Evolutionary conservation across 2,329 filamentous ascomycete species (phyloP).

Genomic region (Hawksworthiomyces lignivorus): DNA sequence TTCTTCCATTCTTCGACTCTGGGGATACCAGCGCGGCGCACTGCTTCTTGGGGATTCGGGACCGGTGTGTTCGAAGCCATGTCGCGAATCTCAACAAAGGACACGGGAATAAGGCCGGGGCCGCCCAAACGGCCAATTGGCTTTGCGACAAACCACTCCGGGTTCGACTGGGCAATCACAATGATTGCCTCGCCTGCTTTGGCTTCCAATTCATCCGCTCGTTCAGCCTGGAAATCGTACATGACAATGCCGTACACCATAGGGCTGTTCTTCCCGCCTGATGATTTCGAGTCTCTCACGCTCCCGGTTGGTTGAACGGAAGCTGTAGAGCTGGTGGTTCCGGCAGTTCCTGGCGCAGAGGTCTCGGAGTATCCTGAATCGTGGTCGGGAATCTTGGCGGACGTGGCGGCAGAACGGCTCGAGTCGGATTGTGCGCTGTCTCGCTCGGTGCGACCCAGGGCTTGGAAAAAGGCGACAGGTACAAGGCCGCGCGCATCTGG

Average conservation of each 20-base stretch:
- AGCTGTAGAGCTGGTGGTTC: conserved; percentile 14
- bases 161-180: conserved; percentile 95
- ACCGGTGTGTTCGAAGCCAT: conserved; percentile 83
- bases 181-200: conserved; percentile 96
- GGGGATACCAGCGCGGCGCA: conserved; percentile 81
- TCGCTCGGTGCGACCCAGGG: conserved; percentile 82
- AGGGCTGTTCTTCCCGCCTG: conserved; percentile 53
- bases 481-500: conserved; percentile 85
- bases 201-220: conserved; percentile 92
- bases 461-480: conserved; percentile 88
- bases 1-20: conserved; percentile 99
- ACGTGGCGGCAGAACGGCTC: conserved; percentile 36
- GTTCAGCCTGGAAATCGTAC: conserved; percentile 92
- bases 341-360: conserved; percentile 17
- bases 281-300: conserved; percentile 42
- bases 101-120: conserved; percentile 89
- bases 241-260: conserved; percentile 97
- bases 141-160: conserved; percentile 98
- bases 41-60: conserved; percentile 72
- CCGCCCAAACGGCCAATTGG: conserved; percentile 96
- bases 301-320: conserved; percentile 24
- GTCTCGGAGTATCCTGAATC: conserved; percentile 82
- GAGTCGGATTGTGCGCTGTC: conserved; percentile 70
- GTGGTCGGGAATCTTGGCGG: conserved; percentile 61
- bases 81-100: conserved; percentile 92